These are phyloP conservation scores for Candida railenensis DNA, from an alignment of 805 yeast genomes.

Conservation along the genomic window DNA sequence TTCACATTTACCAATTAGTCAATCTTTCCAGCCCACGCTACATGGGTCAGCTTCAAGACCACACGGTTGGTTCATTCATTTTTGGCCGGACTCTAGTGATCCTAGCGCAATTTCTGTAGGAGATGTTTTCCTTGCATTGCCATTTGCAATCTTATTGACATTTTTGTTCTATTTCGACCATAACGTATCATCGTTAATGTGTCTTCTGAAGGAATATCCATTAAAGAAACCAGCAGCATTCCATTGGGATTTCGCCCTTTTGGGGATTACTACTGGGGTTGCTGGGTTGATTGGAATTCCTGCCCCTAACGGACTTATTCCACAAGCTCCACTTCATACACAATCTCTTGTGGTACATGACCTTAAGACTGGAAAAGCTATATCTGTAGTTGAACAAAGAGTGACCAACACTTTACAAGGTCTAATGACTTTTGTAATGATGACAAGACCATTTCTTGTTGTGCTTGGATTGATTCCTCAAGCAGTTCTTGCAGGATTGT, in stretches of 20 bases:
- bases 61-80: conserved; percentile 75
- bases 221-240: conserved; percentile 83
- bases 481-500: conserved; percentile 87
- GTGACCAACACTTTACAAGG: conserved; percentile 86
- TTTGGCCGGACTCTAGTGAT: conserved; percentile 49
- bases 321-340: conserved; percentile 96
- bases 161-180: conserved; percentile 91
- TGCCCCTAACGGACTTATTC: conserved; percentile 94
- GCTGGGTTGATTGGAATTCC: conserved; percentile 90
- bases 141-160: conserved; percentile 86
- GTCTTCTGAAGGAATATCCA: conserved; percentile 81
- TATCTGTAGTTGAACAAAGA: conserved; percentile 83
- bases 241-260: conserved; percentile 85
- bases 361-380: conserved; percentile 32
- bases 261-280: conserved; percentile 85
- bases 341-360: conserved; percentile 64
- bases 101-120: conserved; percentile 54
- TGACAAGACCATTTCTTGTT: conserved; percentile 82
- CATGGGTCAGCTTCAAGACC: conserved; percentile 31
- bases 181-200: conserved; percentile 89
- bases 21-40: conserved; percentile 72
- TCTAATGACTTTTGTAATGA: conserved; percentile 74
- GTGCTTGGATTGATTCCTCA: conserved; percentile 88
- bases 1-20: conserved; percentile 64
- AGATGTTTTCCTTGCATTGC: conserved; percentile 84